These are phyloP conservation scores for Beauveria pseudobassiana DNA, from an alignment of 2,329 filamentous ascomycete genomes.

Conservation along the genomic window DNA sequence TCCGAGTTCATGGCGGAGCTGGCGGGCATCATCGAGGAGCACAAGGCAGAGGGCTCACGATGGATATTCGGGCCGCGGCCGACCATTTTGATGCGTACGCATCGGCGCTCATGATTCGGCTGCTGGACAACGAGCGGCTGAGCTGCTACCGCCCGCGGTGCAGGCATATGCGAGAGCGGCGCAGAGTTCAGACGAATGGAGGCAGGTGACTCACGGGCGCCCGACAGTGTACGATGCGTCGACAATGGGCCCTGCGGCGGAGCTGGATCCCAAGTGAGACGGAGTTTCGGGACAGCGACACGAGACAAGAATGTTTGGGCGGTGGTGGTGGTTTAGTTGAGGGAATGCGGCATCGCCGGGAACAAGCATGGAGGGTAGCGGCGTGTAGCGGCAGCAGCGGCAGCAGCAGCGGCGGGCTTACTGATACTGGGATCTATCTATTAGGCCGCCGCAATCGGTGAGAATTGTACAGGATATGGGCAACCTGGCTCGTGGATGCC, in stretches of 20 bases:
- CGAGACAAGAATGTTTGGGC: neutral
- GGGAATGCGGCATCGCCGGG: neutral
- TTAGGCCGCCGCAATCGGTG: neutral
- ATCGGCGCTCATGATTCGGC: constrained; percentile 16
- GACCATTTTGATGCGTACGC: constrained; percentile 24
- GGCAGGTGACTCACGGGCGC: constrained; percentile 19
- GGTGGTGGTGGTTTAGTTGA: neutral
- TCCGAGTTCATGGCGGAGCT: constrained; percentile 19
- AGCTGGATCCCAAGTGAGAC: constrained; percentile 16
- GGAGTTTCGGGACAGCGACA: neutral
- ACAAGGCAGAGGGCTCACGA: constrained; percentile 8
- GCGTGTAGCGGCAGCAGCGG: neutral
- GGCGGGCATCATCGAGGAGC: constrained; percentile 13
- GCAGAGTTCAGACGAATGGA: constrained; percentile 20
- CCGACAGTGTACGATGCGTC: constrained; percentile 19
- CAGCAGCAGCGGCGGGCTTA: neutral
- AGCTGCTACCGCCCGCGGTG: constrained; percentile 18
- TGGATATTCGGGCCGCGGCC: constrained; percentile 23
- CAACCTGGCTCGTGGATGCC: no score
- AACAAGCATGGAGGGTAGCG: no score
- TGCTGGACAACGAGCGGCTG: constrained; percentile 19
- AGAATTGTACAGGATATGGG: neutral
- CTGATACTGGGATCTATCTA: neutral
- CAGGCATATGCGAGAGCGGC: constrained; percentile 17
- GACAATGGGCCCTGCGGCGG: constrained; percentile 15